Percentiles rank a stretch among this genome's conserved stretches.
phyloP scores from a whole-genome alignment of 2,329 filamentous ascomycete genomes.

The Fusarium coffeatum region DNA sequence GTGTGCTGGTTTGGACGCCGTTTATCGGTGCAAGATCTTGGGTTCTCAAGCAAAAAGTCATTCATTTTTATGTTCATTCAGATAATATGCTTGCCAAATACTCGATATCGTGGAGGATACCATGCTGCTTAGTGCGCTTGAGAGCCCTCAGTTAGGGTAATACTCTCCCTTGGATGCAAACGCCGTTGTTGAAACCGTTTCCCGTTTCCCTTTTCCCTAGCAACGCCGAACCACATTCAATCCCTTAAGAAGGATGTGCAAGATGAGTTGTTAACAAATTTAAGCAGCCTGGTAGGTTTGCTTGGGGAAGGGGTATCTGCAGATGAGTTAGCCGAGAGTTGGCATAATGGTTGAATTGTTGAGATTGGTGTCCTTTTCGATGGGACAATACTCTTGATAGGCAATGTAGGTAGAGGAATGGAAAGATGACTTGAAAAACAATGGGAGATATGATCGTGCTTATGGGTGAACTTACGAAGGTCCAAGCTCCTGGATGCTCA shows the following conservation, averaged over 20 bases:
- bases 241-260: conserved; percentile 42
- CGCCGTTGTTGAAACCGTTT: conserved; percentile 68
- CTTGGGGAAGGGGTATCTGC: conserved; percentile 84
- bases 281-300: conserved; percentile 72
- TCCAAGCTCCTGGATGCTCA: conserved; percentile 95
- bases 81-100: conserved; percentile 47
- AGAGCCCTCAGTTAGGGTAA: conserved; percentile 46
- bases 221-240: conserved; percentile 57
- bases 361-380: conserved; percentile 28
- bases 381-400: conserved; percentile 27
- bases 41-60: conserved; percentile 42
- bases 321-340: conserved; percentile 36
- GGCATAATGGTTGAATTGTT: conserved; percentile 10
- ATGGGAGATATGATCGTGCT: conserved; percentile 18
- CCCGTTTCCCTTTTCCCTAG: conserved; percentile 57
- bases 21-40: conserved; percentile 32
- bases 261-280: conserved; percentile 42
- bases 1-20: conserved; percentile 21
- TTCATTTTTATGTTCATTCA: conserved; percentile 45
- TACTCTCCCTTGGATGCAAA: conserved; percentile 53
- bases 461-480: conserved; percentile 79
- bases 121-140: conserved; percentile 51
- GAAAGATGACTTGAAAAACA: conserved; percentile 14
- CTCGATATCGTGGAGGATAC: conserved; percentile 59
- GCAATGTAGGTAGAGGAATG: conserved; percentile 38